These are phyloP conservation scores for Lycium ferocissimum DNA, from an alignment of 257 asterid species.

Conservation along the genomic window DNA sequence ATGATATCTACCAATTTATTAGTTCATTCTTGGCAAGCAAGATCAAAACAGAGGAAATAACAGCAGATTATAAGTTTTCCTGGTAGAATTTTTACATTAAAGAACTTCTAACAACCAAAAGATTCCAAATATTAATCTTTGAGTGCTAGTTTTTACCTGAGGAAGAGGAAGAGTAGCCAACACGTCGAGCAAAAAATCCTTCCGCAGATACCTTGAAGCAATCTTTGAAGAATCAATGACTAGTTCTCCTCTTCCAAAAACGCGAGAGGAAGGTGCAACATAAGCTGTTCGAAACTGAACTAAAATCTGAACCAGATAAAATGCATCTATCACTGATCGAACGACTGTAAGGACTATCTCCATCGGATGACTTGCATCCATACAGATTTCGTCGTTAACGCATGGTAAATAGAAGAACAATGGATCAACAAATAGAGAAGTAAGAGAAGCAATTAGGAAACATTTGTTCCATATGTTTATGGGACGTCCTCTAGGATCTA, in stretches of 20 bases:
- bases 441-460: slow-evolving; percentile 57
- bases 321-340: slow-evolving; percentile 56
- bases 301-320: slow-evolving; percentile 56
- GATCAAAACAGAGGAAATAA: background rate
- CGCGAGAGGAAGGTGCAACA: slow-evolving; percentile 74
- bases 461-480: slow-evolving; percentile 61
- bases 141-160: slow-evolving; percentile 51
- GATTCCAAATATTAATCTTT: background rate
- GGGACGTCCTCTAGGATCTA: slow-evolving; percentile 64
- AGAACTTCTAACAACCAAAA: background rate
- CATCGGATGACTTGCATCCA: slow-evolving; percentile 52
- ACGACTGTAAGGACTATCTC: slow-evolving; percentile 58
- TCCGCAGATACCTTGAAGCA: slow-evolving; percentile 57
- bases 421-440: slow-evolving; percentile 70
- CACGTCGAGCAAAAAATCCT: slow-evolving; percentile 58
- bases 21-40: background rate
- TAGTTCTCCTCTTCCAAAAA: slow-evolving; percentile 75
- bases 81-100: background rate
- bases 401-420: slow-evolving; percentile 67
- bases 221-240: slow-evolving; percentile 65
- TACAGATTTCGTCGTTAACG: slow-evolving; percentile 52
- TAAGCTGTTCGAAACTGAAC: slow-evolving; percentile 67
- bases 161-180: slow-evolving; percentile 79
- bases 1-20: background rate
- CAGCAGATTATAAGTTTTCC: background rate